Evolutionary conservation across 106 monocot species (phyloP).

Genomic region (Narthecium ossifragum): DNA sequence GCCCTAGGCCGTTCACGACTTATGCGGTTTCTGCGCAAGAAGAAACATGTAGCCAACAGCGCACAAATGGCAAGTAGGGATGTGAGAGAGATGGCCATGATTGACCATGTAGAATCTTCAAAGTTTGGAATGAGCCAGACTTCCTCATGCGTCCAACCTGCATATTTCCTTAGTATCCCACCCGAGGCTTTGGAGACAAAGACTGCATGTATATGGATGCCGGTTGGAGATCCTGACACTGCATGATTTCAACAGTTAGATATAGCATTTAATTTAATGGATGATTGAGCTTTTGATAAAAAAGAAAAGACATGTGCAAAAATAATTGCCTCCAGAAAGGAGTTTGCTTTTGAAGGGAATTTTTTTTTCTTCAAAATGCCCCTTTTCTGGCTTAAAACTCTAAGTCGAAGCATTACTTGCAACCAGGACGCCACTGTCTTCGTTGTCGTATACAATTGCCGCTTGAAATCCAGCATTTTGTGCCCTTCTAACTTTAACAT

Average conservation of each 20-base stretch:
- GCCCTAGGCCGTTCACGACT: constrained; percentile 42
- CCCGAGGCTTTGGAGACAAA: constrained; percentile 78
- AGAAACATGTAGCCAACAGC: constrained; percentile 78
- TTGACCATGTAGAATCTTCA: constrained; percentile 80
- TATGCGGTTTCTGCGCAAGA: constrained; percentile 61
- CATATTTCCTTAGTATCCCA: constrained; percentile 54
- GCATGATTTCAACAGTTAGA: constrained; percentile 10
- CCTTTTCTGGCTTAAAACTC: neutral
- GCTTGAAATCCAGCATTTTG: constrained; percentile 62
- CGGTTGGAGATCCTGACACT: constrained; percentile 76
- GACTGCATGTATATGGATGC: constrained; percentile 57
- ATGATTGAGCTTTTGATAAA: too few relatives aligned
- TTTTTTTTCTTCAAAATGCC: too few relatives aligned
- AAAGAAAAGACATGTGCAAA: too few relatives aligned
- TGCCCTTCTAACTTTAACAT: constrained; percentile 54
- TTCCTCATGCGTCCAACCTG: constrained; percentile 28
- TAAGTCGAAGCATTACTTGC: constrained; percentile 26
- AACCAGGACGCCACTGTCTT: constrained; percentile 28
- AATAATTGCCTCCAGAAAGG: too few relatives aligned
- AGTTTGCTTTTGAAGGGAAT: too few relatives aligned
- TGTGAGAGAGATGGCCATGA: constrained; percentile 74
- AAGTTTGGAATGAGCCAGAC: constrained; percentile 72
- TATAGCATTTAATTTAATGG: too few relatives aligned
- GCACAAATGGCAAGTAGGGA: constrained; percentile 79
- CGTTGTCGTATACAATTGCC: constrained; percentile 43